These are phyloP conservation scores for Angophora floribunda DNA, from an alignment of 345 rosid genomes.

Conservation along the genomic window DNA sequence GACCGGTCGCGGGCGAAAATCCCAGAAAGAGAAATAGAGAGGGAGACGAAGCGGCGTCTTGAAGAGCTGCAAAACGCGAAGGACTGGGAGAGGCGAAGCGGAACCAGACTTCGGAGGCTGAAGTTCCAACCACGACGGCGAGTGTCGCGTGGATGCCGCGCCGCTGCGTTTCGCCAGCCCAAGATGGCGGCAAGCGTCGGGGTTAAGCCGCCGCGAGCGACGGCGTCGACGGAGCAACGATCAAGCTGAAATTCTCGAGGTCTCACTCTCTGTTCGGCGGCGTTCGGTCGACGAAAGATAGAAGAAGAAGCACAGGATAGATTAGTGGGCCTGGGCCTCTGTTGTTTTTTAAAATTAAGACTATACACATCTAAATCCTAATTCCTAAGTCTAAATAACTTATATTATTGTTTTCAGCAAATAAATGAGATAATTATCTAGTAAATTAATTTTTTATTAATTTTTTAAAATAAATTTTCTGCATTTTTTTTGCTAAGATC, in stretches of 20 bases:
- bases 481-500: neutral
- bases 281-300: neutral
- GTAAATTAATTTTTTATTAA: neutral
- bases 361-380: neutral
- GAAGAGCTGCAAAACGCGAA: neutral
- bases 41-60: neutral
- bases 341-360: neutral
- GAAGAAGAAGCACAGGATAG: neutral
- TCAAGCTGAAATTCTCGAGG: neutral
- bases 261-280: neutral
- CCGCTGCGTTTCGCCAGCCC: neutral
- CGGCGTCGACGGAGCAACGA: neutral
- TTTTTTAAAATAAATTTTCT: neutral
- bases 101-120: neutral
- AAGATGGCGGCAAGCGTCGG: neutral
- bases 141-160: neutral
- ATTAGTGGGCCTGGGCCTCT: neutral
- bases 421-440: neutral
- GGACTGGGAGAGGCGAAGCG: neutral
- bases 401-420: neutral
- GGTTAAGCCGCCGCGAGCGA: neutral
- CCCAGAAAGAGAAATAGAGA: neutral
- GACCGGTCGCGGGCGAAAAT: neutral
- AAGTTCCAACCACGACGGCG: neutral
- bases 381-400: neutral